Evolutionary conservation across 495 filamentous ascomycete species (phyloP).

Genomic region (Aspergillus indologenus): DNA sequence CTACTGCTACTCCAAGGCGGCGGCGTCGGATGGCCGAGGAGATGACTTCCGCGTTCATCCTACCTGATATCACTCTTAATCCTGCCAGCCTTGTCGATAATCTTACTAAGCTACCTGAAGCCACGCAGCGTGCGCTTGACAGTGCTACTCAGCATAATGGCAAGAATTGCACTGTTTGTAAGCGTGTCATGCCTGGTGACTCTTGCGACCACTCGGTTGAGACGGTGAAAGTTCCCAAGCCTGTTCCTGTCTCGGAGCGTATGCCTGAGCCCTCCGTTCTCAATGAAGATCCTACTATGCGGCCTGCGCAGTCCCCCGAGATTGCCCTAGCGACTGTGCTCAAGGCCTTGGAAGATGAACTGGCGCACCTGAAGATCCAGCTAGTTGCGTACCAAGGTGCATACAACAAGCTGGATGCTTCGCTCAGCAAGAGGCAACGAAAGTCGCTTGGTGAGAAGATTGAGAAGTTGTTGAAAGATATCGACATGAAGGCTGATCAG

Average conservation of each 20-base stretch:
- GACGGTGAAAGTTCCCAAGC: constrained; percentile 60
- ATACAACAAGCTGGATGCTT: constrained; percentile 68
- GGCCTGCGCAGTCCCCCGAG: constrained; percentile 71
- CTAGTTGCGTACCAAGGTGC: constrained; percentile 53
- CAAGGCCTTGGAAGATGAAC: constrained; percentile 78
- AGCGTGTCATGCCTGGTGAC: constrained; percentile 50
- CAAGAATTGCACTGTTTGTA: constrained; percentile 72
- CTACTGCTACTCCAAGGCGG: constrained; percentile 25
- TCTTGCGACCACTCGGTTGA: constrained; percentile 39
- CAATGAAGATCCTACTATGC: constrained; percentile 71
- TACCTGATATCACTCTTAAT: constrained; percentile 64
- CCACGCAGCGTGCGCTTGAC: constrained; percentile 58
- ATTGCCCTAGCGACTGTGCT: constrained; percentile 75
- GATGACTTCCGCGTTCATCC: constrained; percentile 80
- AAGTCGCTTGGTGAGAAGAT: constrained; percentile 63
- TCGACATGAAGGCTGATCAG: constrained; percentile 80
- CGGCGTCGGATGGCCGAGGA: constrained; percentile 47
- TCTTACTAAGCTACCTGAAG: constrained; percentile 37
- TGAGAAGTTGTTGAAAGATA: constrained; percentile 57
- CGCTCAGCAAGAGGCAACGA: constrained; percentile 65
- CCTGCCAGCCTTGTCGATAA: constrained; percentile 35
- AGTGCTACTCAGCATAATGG: constrained; percentile 60
- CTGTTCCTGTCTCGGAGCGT: constrained; percentile 69
- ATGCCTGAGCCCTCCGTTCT: constrained; percentile 47
- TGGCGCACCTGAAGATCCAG: constrained; percentile 72